Evolutionary conservation across 2,329 filamentous ascomycete species (phyloP), one percentile per base, ranked within the genome.

Genomic region (Blastomyces percursus): DNA sequence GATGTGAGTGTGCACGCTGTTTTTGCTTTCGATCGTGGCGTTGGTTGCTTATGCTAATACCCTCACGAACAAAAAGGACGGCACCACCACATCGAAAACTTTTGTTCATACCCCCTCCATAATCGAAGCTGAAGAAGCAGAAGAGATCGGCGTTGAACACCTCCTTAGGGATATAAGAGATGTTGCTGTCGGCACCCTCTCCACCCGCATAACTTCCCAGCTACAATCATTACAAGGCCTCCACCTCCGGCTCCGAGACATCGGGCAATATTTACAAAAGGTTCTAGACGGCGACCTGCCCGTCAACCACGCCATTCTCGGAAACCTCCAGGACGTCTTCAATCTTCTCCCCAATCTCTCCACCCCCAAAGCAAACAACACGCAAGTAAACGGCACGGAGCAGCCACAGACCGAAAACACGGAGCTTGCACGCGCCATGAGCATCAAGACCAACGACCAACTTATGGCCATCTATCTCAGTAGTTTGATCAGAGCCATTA

Each of bases 291-390:
- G 89, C 69, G 87, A 96, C 70, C 83, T 99, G 44, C 94, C 94
- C 4, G 88, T 97, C 73, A 99, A 99, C 79, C 94, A 99, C 74
- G 91, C 91, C 62, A 97, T 99, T 66, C 84, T 99, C 35, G 94
- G 93, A 68, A 96, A 96, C 73, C 86, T 99, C n/a, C 94, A 99
- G 80, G 94, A 99, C 72, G 91, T 97, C 65, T 99, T 99, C 83
- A 99, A 99, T 78, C 86, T 99, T 52, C 86, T 99, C 30, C 94
- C 94, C 57, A 99, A 99, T 77, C 84, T 99, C 60, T 92, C 90
- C 11, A 95, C 91, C 46, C 90, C 93, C 38, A 82, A 84, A 63
- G 85, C 89, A 32, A 54, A 35, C n/a, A 65, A 72, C 62, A 77
- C 82, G 1, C 81, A 82, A 52, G 78, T 82, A 5, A 86, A 86